Conservation (phyloP, 345 rosid genomes). For the Aquilaria sinensis region DNA sequence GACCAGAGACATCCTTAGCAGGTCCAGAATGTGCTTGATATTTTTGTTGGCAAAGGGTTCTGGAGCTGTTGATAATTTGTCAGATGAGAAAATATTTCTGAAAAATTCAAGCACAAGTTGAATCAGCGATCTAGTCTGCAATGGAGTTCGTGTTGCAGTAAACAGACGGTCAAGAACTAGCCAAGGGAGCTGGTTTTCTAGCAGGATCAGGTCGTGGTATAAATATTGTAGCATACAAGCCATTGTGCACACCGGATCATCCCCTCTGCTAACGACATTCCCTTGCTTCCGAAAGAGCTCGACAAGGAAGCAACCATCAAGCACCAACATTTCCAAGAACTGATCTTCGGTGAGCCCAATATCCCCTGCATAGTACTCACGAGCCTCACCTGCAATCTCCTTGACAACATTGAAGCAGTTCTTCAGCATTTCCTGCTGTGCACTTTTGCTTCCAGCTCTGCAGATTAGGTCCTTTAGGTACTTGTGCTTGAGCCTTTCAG, state of each 20-base stretch:
- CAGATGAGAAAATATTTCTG: background rate
- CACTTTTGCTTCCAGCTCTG: background rate
- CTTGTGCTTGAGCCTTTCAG: slow-evolving; percentile 18
- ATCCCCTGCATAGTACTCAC: slow-evolving; percentile 12
- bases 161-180: background rate
- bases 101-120: slow-evolving; percentile 9
- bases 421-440: background rate
- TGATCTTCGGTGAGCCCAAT: background rate
- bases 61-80: too few species aligned
- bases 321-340: slow-evolving; percentile 14
- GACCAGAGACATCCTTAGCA: slow-evolving; percentile 10
- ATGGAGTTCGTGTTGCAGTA: background rate
- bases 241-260: slow-evolving; percentile 25
- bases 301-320: slow-evolving; percentile 31
- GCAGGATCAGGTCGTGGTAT: slow-evolving; percentile 30
- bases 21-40: slow-evolving; percentile 18
- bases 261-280: background rate
- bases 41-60: background rate
- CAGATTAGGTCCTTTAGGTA: slow-evolving; percentile 19
- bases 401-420: background rate
- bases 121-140: slow-evolving; percentile 5
- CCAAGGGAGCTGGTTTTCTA: slow-evolving; percentile 17
- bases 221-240: slow-evolving; percentile 22
- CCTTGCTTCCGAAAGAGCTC: slow-evolving; percentile 18
- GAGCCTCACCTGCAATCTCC: slow-evolving; percentile 10